A percentile compares a stretch with the other conserved stretches of the same genome.
phyloP scores from a whole-genome alignment of 2,329 filamentous ascomycete genomes.

The Xylaria sp. region DNA sequence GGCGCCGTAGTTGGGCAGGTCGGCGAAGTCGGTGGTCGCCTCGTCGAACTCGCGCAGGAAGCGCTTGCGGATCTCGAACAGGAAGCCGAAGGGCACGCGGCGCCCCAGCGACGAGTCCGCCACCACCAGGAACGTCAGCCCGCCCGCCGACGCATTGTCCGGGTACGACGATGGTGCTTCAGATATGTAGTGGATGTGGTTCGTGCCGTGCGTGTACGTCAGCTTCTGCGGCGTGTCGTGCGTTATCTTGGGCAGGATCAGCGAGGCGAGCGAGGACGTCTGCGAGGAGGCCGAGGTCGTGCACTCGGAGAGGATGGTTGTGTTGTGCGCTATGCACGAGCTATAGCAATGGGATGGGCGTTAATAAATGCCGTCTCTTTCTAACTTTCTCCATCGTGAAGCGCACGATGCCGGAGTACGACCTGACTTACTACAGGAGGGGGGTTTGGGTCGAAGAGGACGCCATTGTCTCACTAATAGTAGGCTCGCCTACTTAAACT shows the following conservation, averaged over 20 bases:
- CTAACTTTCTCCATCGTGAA: not conserved
- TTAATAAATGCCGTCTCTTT: not conserved
- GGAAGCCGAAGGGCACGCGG: constrained; percentile 91
- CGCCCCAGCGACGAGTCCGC: constrained; percentile 83
- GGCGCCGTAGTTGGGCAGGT: constrained; percentile 89
- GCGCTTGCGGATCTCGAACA: constrained; percentile 88
- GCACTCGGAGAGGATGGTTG: constrained; percentile 93
- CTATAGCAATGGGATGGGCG: constrained; percentile 57
- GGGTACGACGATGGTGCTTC: constrained; percentile 78
- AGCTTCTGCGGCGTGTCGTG: constrained; percentile 86
- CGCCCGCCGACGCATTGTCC: constrained; percentile 72
- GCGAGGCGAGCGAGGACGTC: constrained; percentile 86
- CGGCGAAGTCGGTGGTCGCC: constrained; percentile 75
- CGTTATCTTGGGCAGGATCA: constrained; percentile 94
- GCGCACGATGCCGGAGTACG: constrained; percentile 41
- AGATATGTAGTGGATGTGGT: constrained; percentile 96
- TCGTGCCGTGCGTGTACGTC: constrained; percentile 90
- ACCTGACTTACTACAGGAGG: constrained; percentile 76
- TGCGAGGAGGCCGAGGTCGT: constrained; percentile 85
- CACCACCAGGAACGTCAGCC: constrained; percentile 92
- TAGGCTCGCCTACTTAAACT: constrained; percentile 7
- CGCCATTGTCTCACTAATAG: constrained; percentile 64
- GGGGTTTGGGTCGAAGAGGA: constrained; percentile 77
- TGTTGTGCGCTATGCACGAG: constrained; percentile 93
- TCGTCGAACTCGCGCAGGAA: constrained; percentile 80